Conservation (phyloP, 2,329 filamentous ascomycete genomes). For the Apiospora malaysiana region DNA sequence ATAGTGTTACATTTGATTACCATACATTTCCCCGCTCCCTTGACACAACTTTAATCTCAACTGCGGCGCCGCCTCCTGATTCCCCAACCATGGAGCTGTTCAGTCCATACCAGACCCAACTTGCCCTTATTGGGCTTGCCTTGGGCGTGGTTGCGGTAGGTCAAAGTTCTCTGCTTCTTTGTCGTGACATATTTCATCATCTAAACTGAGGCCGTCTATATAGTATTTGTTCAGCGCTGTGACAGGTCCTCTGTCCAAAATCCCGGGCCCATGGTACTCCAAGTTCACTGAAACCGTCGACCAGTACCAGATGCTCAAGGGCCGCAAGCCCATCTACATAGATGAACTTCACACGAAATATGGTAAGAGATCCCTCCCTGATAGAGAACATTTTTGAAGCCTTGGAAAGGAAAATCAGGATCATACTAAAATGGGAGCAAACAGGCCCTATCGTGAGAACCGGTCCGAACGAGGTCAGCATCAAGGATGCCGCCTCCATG, state of each 20-base stretch:
- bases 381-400: not conserved
- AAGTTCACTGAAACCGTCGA: conserved; percentile 20
- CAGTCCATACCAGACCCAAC: not conserved
- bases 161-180: not conserved
- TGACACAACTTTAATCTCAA: not conserved
- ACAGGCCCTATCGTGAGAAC: conserved; percentile 30
- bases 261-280: conserved; percentile 24
- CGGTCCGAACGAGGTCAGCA: conserved; percentile 34
- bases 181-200: not conserved
- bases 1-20: not conserved
- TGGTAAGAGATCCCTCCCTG: not conserved
- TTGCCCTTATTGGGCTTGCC: not conserved
- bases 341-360: conserved; percentile 23
- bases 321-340: conserved; percentile 11
- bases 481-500: conserved; percentile 32
- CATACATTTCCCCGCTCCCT: not conserved
- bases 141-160: not conserved
- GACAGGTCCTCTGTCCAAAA: conserved; percentile 9
- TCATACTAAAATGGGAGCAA: not conserved
- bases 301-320: conserved; percentile 22
- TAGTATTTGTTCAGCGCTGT: conserved; percentile 8
- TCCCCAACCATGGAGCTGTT: not conserved
- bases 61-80: not conserved
- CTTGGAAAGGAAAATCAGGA: not conserved
- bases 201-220: not conserved